Evolutionary conservation across 2,329 filamentous ascomycete genomes (phyloP).

Genomic region (Penicillium palitans): DNA sequence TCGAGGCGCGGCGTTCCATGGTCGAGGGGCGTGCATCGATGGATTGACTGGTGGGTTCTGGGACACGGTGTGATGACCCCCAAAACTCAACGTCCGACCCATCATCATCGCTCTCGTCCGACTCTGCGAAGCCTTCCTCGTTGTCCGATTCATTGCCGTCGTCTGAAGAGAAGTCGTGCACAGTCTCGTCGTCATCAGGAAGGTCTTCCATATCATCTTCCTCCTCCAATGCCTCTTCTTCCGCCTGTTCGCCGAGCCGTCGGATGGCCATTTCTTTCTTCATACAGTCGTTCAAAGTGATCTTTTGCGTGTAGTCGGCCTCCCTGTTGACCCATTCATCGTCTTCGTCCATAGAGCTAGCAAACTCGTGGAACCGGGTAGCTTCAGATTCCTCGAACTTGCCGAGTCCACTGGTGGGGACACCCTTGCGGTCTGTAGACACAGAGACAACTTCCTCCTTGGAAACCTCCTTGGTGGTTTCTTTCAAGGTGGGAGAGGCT

Average conservation of each 20-base stretch:
- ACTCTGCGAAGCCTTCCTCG: conserved; percentile 68
- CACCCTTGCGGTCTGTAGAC: conserved; percentile 24
- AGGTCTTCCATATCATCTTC: conserved; percentile 66
- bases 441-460: conserved; percentile 18
- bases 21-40: conserved; percentile 50
- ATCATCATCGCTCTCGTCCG: conserved; percentile 62
- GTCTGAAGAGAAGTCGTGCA: conserved; percentile 53
- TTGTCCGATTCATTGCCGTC: conserved; percentile 82
- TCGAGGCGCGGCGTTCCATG: conserved; percentile 50
- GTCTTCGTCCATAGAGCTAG: conserved; percentile 74
- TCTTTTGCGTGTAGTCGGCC: conserved; percentile 62
- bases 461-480: background rate
- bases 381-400: conserved; percentile 46
- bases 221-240: conserved; percentile 81
- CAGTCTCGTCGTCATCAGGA: conserved; percentile 63
- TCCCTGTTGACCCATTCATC: conserved; percentile 88
- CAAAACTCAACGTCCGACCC: conserved; percentile 67
- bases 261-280: conserved; percentile 87
- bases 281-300: conserved; percentile 88
- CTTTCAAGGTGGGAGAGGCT: conserved; percentile 23
- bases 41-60: conserved; percentile 57
- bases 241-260: conserved; percentile 80
- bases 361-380: conserved; percentile 81
- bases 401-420: conserved; percentile 40
- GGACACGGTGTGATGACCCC: conserved; percentile 50